Conservation (phyloP, 2,329 filamentous ascomycete genomes). For the Cladophialophora yegresii region DNA sequence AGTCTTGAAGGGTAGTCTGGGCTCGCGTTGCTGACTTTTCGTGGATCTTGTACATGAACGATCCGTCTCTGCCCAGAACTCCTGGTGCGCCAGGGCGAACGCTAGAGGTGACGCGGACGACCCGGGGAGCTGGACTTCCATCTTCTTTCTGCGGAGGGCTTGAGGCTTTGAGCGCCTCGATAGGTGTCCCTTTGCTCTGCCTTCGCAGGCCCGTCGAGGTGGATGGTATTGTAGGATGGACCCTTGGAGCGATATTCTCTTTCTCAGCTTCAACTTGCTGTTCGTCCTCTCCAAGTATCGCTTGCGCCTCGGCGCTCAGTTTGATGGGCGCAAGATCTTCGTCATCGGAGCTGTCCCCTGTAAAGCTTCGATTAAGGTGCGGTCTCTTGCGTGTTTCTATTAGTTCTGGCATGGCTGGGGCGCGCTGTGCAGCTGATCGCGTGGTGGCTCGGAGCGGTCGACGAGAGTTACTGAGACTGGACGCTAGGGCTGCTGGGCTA, state of each 20-base stretch:
- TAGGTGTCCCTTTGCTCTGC: slow-evolving; percentile 21
- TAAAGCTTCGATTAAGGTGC: slow-evolving; percentile 19
- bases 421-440: slow-evolving; percentile 21
- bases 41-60: slow-evolving; percentile 44
- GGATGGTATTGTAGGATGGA: slow-evolving; percentile 3
- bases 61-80: slow-evolving; percentile 44
- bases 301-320: slow-evolving; percentile 88
- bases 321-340: slow-evolving; percentile 90
- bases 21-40: slow-evolving; percentile 30
- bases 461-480: slow-evolving; percentile 43
- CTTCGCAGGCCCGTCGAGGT: slow-evolving; percentile 18
- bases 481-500: slow-evolving; percentile 43
- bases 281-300: slow-evolving; percentile 66
- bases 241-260: slow-evolving; percentile 29
- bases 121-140: slow-evolving; percentile 48
- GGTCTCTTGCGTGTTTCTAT: not conserved
- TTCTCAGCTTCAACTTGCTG: slow-evolving; percentile 51
- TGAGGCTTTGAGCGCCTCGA: slow-evolving; percentile 41
- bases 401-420: slow-evolving; percentile 12
- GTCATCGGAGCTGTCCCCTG: slow-evolving; percentile 89
- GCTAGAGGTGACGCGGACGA: slow-evolving; percentile 45
- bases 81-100: slow-evolving; percentile 35
- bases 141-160: slow-evolving; percentile 44
- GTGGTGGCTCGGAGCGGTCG: slow-evolving; percentile 42
- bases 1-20: slow-evolving; percentile 37